These are phyloP conservation scores for Tulasnella sp. DNA, from an alignment of 768 basidiomycete species.

Conservation along the genomic window DNA sequence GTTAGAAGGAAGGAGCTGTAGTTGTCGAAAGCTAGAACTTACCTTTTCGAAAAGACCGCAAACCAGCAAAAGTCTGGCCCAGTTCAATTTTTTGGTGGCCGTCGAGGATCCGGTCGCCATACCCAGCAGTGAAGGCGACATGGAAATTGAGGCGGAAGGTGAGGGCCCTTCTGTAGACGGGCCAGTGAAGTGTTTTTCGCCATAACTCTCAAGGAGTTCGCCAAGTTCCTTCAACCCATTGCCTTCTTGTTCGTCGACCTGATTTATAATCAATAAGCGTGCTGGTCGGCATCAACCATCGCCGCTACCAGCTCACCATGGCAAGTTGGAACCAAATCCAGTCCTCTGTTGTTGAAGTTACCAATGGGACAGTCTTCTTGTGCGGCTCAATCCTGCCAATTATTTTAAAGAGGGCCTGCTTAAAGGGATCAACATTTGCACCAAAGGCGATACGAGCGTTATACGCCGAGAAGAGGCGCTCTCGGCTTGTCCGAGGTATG, in stretches of 20 bases:
- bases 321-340: slow-evolving; percentile 98
- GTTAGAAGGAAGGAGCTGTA: not conserved
- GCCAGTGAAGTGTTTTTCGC: slow-evolving; percentile 78
- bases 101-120: slow-evolving; percentile 43
- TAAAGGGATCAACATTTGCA: slow-evolving; percentile 87
- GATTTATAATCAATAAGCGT: not conserved
- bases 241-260: slow-evolving; percentile 80
- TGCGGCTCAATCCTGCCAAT: slow-evolving; percentile 87
- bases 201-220: slow-evolving; percentile 72
- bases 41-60: slow-evolving; percentile 94
- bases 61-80: slow-evolving; percentile 81
- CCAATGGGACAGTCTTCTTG: slow-evolving; percentile 70
- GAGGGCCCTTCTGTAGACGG: slow-evolving; percentile 38
- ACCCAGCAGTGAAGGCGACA: slow-evolving; percentile 31
- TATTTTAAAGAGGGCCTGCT: slow-evolving; percentile 91
- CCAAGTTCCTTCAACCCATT: slow-evolving; percentile 68
- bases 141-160: slow-evolving; percentile 38
- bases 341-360: slow-evolving; percentile 91
- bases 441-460: slow-evolving; percentile 81
- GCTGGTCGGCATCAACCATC: not conserved
- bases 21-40: slow-evolving; percentile 32
- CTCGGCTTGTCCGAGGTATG: slow-evolving; percentile 42
- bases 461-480: slow-evolving; percentile 57
- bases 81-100: slow-evolving; percentile 60
- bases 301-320: slow-evolving; percentile 50